These are phyloP conservation scores for Pyrenula massariospora DNA, from an alignment of 495 filamentous ascomycete genomes.

Conservation along the genomic window DNA sequence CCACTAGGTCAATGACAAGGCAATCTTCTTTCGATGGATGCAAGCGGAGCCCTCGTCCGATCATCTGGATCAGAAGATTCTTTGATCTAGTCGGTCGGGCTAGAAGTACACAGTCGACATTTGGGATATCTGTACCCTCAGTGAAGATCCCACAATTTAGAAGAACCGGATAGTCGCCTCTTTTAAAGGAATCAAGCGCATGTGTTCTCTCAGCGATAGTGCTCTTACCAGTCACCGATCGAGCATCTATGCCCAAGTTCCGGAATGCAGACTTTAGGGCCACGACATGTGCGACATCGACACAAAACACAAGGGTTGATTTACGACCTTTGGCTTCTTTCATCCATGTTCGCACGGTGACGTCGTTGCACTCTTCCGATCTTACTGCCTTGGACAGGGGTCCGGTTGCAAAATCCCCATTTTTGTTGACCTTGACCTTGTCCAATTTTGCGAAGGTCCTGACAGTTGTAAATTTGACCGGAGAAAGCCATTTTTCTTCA, in stretches of 20 bases:
- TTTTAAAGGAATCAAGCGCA: conserved; percentile 60
- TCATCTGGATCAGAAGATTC: conserved; percentile 94
- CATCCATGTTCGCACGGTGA: conserved; percentile 76
- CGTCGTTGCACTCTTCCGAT: conserved; percentile 61
- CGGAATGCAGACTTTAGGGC: conserved; percentile 67
- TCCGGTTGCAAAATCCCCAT: conserved; percentile 66
- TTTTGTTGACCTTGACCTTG: conserved; percentile 45
- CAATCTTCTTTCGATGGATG: conserved; percentile 74
- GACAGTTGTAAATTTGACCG: conserved; percentile 89
- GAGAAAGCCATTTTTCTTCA: conserved; percentile 67
- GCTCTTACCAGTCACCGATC: conserved; percentile 73
- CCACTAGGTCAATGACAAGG: conserved; percentile 95
- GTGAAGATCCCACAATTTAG: conserved; percentile 95
- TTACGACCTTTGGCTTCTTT: conserved; percentile 58
- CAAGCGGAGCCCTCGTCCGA: conserved; percentile 82
- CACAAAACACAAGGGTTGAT: conserved; percentile 88
- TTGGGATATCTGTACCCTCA: conserved; percentile 94
- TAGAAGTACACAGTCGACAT: conserved; percentile 87
- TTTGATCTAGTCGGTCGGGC: conserved; percentile 81
- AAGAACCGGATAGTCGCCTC: conserved; percentile 71
- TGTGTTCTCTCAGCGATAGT: conserved; percentile 48
- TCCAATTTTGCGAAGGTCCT: conserved; percentile 67
- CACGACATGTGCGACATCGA: conserved; percentile 70
- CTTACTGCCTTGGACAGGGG: conserved; percentile 74
- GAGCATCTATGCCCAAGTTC: conserved; percentile 65